Evolutionary conservation across 106 monocot genomes (phyloP).

Genomic region (Acorus gramineus): DNA sequence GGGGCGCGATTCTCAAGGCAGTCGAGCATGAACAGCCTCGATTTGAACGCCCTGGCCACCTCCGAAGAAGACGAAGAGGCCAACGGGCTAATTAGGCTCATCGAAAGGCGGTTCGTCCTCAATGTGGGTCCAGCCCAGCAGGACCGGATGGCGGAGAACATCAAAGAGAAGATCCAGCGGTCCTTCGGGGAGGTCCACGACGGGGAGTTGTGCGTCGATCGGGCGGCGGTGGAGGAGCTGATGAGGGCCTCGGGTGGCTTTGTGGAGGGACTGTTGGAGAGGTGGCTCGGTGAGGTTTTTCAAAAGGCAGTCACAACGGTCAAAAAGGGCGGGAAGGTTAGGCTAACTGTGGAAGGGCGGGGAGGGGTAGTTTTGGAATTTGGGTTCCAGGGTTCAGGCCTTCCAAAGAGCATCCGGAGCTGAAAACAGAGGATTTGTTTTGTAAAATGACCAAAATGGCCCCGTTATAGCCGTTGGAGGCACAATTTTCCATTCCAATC

Average conservation of each 20-base stretch:
- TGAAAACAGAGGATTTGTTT: constrained; percentile 15
- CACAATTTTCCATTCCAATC: too few species aligned
- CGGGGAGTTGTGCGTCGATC: constrained; percentile 23
- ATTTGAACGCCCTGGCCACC: constrained; percentile 46
- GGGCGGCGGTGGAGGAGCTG: constrained; percentile 31
- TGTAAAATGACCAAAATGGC: constrained; percentile 1
- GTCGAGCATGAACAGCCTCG: constrained; percentile 3
- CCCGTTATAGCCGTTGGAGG: too few species aligned
- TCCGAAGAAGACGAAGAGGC: constrained; percentile 29
- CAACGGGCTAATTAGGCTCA: constrained; percentile 14
- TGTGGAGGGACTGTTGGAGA: constrained; percentile 45
- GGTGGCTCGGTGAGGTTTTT: constrained; percentile 68
- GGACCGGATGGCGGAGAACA: constrained; percentile 10
- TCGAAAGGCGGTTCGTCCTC: constrained; percentile 20
- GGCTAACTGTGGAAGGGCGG: constrained; percentile 31
- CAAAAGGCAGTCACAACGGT: constrained; percentile 39
- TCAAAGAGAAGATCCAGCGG: constrained; percentile 22
- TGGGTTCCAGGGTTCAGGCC: constrained; percentile 53
- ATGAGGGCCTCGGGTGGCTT: constrained; percentile 37
- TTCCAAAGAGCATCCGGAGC: constrained; percentile 46
- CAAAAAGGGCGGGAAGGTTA: constrained; percentile 58
- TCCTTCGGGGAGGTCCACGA: constrained; percentile 17
- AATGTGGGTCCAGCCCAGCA: constrained; percentile 2
- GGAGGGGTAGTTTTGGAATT: constrained; percentile 18
- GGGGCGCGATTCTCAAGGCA: too few species aligned